Conservation (phyloP, 768 basidiomycete genomes). For the Mycena alexandri region DNA sequence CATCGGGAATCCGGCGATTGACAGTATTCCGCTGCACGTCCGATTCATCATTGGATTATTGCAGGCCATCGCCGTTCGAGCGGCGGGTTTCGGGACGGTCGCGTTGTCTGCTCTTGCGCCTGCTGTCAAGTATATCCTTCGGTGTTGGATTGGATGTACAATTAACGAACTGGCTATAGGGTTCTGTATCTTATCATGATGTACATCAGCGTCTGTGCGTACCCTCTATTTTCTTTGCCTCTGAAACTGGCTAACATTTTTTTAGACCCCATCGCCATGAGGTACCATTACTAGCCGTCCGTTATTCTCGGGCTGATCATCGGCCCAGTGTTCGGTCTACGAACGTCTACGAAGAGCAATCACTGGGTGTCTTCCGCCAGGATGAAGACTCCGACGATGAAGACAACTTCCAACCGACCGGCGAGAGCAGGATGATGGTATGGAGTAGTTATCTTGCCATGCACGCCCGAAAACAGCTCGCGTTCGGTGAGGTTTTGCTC, state of each 20-base stretch:
- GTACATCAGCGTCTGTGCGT: conserved; percentile 87
- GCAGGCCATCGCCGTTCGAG: conserved; percentile 85
- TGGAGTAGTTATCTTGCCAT: conserved; percentile 85
- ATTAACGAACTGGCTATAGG: conserved; percentile 54
- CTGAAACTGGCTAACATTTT: conserved; percentile 5
- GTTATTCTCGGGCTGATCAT: not conserved
- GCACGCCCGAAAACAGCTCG: conserved; percentile 90
- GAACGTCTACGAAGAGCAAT: conserved; percentile 94
- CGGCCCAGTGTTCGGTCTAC: conserved; percentile 83
- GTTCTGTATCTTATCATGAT: conserved; percentile 95
- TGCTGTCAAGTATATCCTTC: conserved; percentile 79
- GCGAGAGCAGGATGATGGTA: conserved; percentile 64
- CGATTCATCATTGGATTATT: conserved; percentile 82
- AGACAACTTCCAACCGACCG: conserved; percentile 58
- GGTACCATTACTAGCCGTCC: conserved; percentile 54
- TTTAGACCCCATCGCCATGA: conserved; percentile 84
- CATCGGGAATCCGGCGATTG: conserved; percentile 80
- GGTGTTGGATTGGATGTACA: not conserved
- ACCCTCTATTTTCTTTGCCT: not conserved
- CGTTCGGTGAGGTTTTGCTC: conserved; percentile 74
- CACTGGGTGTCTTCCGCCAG: conserved; percentile 80
- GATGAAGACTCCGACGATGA: conserved; percentile 64
- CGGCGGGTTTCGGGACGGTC: conserved; percentile 90
- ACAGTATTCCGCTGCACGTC: conserved; percentile 75
- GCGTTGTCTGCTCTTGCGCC: conserved; percentile 82